These are phyloP conservation scores for Ophiocytium majus DNA, from an alignment of 352 stramenopile genomes.

Conservation along the genomic window DNA sequence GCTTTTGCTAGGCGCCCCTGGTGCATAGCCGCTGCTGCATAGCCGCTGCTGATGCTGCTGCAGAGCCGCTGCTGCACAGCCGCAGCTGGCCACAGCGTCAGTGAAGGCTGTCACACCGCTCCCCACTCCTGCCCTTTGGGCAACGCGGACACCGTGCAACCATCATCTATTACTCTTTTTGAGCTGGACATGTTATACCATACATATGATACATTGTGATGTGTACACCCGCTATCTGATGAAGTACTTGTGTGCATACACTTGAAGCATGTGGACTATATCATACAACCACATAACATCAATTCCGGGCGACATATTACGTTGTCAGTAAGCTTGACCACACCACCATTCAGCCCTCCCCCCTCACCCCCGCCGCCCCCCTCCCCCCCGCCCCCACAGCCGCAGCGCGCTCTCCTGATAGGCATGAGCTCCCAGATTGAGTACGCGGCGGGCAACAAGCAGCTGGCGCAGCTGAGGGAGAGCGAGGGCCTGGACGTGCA, in stretches of 20 bases:
- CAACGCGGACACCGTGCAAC: too few relatives aligned
- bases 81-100: too few relatives aligned
- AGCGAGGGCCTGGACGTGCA: constrained; percentile 32
- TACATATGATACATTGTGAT: not conserved
- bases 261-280: not conserved
- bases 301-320: not conserved
- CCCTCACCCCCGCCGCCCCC: not conserved
- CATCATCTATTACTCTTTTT: too few relatives aligned
- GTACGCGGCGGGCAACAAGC: constrained; percentile 30
- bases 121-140: too few relatives aligned
- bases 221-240: not conserved
- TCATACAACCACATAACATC: not conserved
- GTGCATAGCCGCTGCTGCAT: too few relatives aligned
- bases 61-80: too few relatives aligned
- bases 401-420: constrained; percentile 26
- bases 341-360: not conserved
- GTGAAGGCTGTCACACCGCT: too few relatives aligned
- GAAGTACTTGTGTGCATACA: not conserved
- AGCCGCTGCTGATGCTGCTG: too few relatives aligned
- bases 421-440: constrained; percentile 32
- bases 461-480: constrained; percentile 19
- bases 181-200: too few relatives aligned
- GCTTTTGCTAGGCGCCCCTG: too few relatives aligned
- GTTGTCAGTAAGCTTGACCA: not conserved
- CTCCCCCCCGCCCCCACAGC: not conserved